Evolutionary conservation across 1,284 basidiomycete genomes (phyloP).

Genomic region (Boletus semigastroideus): DNA sequence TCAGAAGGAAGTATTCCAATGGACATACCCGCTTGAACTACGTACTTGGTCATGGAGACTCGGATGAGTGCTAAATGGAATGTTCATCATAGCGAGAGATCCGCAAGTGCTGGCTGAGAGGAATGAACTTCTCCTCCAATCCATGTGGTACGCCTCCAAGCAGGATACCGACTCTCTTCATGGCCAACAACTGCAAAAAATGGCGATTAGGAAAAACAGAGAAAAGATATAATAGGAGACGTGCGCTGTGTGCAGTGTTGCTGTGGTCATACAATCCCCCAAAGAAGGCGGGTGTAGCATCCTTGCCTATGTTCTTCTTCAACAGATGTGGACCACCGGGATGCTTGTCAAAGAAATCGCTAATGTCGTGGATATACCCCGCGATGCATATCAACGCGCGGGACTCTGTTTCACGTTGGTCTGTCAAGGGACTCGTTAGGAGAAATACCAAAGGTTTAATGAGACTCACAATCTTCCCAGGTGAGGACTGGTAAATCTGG

Average conservation of each 20-base stretch:
- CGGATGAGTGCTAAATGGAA: too few species aligned
- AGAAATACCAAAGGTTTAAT: not conserved
- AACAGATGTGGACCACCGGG: conserved; percentile 70
- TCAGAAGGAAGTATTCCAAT: too few species aligned
- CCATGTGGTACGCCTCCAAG: conserved; percentile 64
- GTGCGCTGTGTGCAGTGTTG: conserved; percentile 82
- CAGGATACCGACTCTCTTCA: conserved; percentile 85
- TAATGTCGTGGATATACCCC: conserved; percentile 87
- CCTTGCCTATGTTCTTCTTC: conserved; percentile 70
- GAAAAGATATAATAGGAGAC: conserved; percentile 16
- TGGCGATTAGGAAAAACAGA: conserved; percentile 15
- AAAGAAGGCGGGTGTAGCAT: conserved; percentile 88
- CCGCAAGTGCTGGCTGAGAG: conserved; percentile 61
- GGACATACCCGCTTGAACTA: too few species aligned
- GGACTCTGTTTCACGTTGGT: conserved; percentile 72
- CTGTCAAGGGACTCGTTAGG: conserved; percentile 31
- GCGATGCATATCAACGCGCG: conserved; percentile 77
- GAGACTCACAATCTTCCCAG: conserved; percentile 73
- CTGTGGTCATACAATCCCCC: conserved; percentile 91
- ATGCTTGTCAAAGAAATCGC: conserved; percentile 80
- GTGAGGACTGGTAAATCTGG: conserved; percentile 78
- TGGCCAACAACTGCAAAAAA: conserved; percentile 56
- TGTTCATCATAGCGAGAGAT: conserved; percentile 46
- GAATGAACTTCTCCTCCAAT: conserved; percentile 57
- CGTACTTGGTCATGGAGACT: too few species aligned